Evolutionary conservation across 352 stramenopile genomes (phyloP), one percentile per base, ranked within the genome.

Genomic region (Phytophthora palmivora): DNA sequence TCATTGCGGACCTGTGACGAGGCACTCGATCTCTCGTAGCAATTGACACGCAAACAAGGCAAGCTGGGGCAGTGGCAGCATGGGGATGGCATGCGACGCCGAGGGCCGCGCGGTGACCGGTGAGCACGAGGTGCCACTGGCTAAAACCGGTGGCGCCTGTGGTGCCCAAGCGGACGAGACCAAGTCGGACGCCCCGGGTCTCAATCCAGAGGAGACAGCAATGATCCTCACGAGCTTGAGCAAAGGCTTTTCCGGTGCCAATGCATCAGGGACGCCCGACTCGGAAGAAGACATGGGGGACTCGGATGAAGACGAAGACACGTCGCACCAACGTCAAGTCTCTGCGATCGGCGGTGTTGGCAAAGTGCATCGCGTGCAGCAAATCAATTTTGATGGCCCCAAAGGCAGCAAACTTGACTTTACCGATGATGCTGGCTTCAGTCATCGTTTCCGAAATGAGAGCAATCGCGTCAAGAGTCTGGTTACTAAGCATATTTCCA

Each of bases 401-500:
- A 74, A 80, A 56, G 81, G 82, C 45, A 91, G 76, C 64, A 90
- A 90, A 41, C 72, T 91, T 9, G 82, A 92, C 62, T 91, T 89
- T 38, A 84, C 72, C 34, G 83, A 91, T 65, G 82, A 91, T 21
- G 78, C 79, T 6, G 85, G 81, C n/a, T 81, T 89, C 36, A 91
- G 72, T 54, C 85, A 92, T 50, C 79, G 78, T 19, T 89, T 92
- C 63, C 78, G 82, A 41, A 91, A 89, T 41, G 85, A 94, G 67
- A 94, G 85, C 73, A 94, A 94, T 63, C 87, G 87, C 52, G 85
- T 93, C 33, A 95, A 95, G 67, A 93, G 84, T 49, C 65, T 92
- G 8, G 85, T 93, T 24, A 95, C 87, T 36, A 95, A 94, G 58
- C 86, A 94, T 67, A 96, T 96, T 62, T 92, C 86, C 16, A 91